Evolutionary conservation across 2,329 filamentous ascomycete genomes (phyloP).

Genomic region (Pseudofabraea citricarpa): DNA sequence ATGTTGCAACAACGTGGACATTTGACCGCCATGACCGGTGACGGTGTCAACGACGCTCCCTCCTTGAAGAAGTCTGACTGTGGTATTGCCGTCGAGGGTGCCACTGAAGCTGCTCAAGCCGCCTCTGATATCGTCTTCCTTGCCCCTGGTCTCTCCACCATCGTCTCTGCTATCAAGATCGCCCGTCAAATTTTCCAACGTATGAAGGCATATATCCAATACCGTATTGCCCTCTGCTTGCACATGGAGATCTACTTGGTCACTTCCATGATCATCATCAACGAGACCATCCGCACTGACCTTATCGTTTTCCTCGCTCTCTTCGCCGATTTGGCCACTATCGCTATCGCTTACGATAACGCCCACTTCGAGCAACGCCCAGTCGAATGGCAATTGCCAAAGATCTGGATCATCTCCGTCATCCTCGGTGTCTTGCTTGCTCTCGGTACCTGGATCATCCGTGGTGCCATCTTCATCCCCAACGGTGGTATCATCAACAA

Average conservation of each 20-base stretch:
- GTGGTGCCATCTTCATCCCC: slow-evolving; percentile 62
- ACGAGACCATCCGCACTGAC: slow-evolving; percentile 68
- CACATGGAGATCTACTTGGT: slow-evolving; percentile 82
- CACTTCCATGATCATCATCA: slow-evolving; percentile 74
- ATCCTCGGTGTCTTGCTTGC: slow-evolving; percentile 65
- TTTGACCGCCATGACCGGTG: slow-evolving; percentile 93
- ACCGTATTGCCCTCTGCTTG: slow-evolving; percentile 88
- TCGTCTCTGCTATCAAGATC: slow-evolving; percentile 89
- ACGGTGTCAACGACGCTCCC: slow-evolving; percentile 91
- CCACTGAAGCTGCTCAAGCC: slow-evolving; percentile 84
- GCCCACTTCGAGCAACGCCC: slow-evolving; percentile 70
- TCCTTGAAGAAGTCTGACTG: slow-evolving; percentile 93
- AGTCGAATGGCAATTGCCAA: slow-evolving; percentile 76
- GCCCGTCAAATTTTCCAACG: slow-evolving; percentile 94
- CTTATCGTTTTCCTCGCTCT: slow-evolving; percentile 76
- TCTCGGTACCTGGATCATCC: slow-evolving; percentile 67
- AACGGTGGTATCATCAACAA: slow-evolving; percentile 72
- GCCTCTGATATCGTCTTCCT: slow-evolving; percentile 94
- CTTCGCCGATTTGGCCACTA: slow-evolving; percentile 75
- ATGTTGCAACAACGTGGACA: slow-evolving; percentile 92
- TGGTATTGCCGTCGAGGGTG: slow-evolving; percentile 90
- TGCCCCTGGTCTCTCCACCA: slow-evolving; percentile 83
- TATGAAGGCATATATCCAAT: slow-evolving; percentile 95
- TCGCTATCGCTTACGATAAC: slow-evolving; percentile 75
- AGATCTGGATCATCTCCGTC: slow-evolving; percentile 74